Percentiles rank a stretch among this genome's conserved stretches.
Evolutionary conservation across 2,329 filamentous ascomycete species (phyloP).

Genomic region (Claviceps africana): DNA sequence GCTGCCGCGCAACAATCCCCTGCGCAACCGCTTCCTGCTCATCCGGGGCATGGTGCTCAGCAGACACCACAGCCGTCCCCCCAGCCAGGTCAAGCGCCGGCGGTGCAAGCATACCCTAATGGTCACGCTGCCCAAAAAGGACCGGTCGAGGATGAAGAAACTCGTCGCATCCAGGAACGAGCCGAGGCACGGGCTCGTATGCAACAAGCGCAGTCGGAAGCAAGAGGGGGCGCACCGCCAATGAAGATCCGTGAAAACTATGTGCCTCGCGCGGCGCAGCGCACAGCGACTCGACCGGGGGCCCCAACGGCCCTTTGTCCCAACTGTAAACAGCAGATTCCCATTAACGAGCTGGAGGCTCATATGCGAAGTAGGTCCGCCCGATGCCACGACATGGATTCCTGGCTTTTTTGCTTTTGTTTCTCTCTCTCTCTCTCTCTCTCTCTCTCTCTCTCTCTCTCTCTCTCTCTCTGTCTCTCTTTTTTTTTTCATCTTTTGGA

Average conservation of each 20-base stretch:
- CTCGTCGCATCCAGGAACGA: slow-evolving; percentile 48
- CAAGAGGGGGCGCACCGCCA: slow-evolving; percentile 49
- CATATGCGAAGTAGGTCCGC: slow-evolving; percentile 66
- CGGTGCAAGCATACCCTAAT: slow-evolving; percentile 17
- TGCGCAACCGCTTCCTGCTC: slow-evolving; percentile 30
- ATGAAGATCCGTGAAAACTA: slow-evolving; percentile 94
- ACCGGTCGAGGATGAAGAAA: slow-evolving; percentile 47
- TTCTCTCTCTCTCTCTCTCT: neutral
- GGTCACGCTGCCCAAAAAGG: slow-evolving; percentile 20
- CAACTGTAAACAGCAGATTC: slow-evolving; percentile 84
- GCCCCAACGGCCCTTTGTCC: slow-evolving; percentile 66
- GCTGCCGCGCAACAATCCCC: slow-evolving; percentile 20
- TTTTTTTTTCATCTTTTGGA: neutral
- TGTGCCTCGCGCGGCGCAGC: slow-evolving; percentile 67
- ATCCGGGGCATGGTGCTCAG: slow-evolving; percentile 27
- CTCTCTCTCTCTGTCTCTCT: neutral
- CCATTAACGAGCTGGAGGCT: slow-evolving; percentile 72
- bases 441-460: neutral
- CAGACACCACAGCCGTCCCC: slow-evolving; percentile 17
- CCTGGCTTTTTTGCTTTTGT: neutral
- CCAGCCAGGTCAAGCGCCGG: slow-evolving; percentile 24
- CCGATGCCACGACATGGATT: neutral
- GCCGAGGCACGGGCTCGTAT: slow-evolving; percentile 47
- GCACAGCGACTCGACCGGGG: slow-evolving; percentile 51
- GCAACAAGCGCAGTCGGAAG: slow-evolving; percentile 66